Evolutionary conservation across 768 basidiomycete genomes (phyloP).

Genomic region (Mycena albidolilacea): DNA sequence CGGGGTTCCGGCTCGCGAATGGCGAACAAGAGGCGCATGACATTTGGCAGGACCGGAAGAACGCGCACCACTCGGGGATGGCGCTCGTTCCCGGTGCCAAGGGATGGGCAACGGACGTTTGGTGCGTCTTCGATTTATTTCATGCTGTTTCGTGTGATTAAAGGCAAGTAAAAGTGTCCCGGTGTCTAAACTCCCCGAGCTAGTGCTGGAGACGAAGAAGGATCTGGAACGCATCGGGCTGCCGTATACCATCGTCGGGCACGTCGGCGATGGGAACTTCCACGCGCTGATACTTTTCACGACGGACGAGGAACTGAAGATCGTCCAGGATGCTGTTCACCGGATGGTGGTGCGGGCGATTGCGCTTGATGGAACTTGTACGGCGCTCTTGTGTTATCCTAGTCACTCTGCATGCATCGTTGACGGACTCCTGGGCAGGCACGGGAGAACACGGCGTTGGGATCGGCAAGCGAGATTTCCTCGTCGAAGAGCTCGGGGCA

Average conservation of each 20-base stretch:
- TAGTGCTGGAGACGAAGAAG: conserved; percentile 31
- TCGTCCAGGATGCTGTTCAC: conserved; percentile 62
- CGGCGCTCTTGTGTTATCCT: conserved; percentile 35
- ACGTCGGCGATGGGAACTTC: conserved; percentile 62
- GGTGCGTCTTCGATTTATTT: conserved; percentile 51
- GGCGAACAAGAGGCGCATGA: conserved; percentile 75
- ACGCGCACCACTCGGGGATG: conserved; percentile 71
- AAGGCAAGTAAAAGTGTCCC: conserved; percentile 11
- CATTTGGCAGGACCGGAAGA: conserved; percentile 83
- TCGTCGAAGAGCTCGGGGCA: conserved; percentile 84
- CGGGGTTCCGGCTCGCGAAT: conserved; percentile 76
- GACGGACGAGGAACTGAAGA: conserved; percentile 65
- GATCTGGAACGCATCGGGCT: conserved; percentile 23
- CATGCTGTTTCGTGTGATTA: too few relatives aligned
- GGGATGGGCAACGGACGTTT: conserved; percentile 85
- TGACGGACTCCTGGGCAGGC: conserved; percentile 52
- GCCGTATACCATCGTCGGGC: conserved; percentile 33
- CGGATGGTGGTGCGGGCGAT: conserved; percentile 80
- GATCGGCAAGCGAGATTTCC: conserved; percentile 85
- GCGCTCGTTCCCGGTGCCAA: conserved; percentile 70
- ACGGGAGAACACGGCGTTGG: conserved; percentile 93
- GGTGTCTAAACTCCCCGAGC: conserved; percentile 30
- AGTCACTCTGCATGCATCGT: neutral
- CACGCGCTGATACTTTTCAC: conserved; percentile 70
- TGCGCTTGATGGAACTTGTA: conserved; percentile 81